Evolutionary conservation across 2,329 filamentous ascomycete genomes (phyloP).

Genomic region (Phaeomoniella chlamydospora): DNA sequence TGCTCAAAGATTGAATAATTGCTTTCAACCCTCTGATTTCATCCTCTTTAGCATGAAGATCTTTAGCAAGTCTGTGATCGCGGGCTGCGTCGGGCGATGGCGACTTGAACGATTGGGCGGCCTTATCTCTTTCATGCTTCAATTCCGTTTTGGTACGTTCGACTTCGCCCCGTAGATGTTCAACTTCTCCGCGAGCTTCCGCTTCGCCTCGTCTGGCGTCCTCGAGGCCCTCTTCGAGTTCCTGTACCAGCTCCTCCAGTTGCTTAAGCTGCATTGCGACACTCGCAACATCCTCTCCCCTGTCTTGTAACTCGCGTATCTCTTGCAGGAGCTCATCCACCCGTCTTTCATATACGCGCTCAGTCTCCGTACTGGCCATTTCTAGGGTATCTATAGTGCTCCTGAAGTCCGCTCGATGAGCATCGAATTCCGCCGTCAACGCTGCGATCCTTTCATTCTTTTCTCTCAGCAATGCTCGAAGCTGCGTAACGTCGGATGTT

Average conservation of each 20-base stretch:
- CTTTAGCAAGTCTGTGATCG: conserved; percentile 8
- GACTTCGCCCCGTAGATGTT: conserved; percentile 88
- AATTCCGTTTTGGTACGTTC: conserved; percentile 82
- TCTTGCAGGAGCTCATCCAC: conserved; percentile 56
- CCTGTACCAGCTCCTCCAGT: conserved; percentile 87
- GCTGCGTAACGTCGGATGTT: conserved; percentile 43
- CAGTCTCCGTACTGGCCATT: conserved; percentile 83
- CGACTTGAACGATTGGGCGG: conserved; percentile 42
- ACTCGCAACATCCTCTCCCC: conserved; percentile 69
- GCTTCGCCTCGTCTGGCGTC: conserved; percentile 88
- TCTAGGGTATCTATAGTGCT: conserved; percentile 95
- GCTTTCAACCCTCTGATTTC: conserved; percentile 95
- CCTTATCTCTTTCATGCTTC: conserved; percentile 74
- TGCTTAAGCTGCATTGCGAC: conserved; percentile 88
- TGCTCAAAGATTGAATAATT: conserved; percentile 89
- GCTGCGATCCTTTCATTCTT: conserved; percentile 95
- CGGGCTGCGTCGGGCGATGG: conserved; percentile 7
- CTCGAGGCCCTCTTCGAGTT: conserved; percentile 90
- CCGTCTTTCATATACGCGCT: conserved; percentile 72
- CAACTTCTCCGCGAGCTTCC: conserved; percentile 87
- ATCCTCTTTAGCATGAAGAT: conserved; percentile 55
- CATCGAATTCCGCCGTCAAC: conserved; percentile 87
- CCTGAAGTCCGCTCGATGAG: conserved; percentile 85
- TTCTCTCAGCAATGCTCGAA: conserved; percentile 73
- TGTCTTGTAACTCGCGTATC: conserved; percentile 65